Evolutionary conservation across 192 early-diverging fungal species (phyloP), one percentile per base, ranked within the genome.

Genomic region (Coemansia sp.): DNA sequence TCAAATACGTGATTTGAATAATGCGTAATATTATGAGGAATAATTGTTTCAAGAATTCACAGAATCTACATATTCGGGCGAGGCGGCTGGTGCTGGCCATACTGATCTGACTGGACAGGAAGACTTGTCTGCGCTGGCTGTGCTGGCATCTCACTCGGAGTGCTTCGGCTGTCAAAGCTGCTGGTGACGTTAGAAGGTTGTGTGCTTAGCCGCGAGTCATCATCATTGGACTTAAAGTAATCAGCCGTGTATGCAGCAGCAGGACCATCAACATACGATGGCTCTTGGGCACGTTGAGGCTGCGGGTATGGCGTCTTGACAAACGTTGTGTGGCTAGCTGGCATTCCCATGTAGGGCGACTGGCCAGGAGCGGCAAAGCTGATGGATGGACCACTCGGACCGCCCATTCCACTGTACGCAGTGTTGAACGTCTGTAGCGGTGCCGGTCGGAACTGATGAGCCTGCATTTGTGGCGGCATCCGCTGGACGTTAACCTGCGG

Each of bases 281-380:
- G 29, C 24, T 62, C 43, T 48, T 62, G 55, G 27, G 24, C 43
- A 0, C 55, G 29, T 38, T 48, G 67, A n/a, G 54, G 32, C 56
- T 55, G 60, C 12, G 71, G 71, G 43, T 73, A 73, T 2, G 71
- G 71, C 11, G 71, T 67, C 60, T 62, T 73, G 47, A 66, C 71
- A 66, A 67, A 67, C 3, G 60, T 51, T 37, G 67, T 60, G 48
- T 62, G 67, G 3, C 15, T 47, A 4, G 47, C 1, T 22, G 60
- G 21, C 48, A 29, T 59, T 9, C 65, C 65, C n/a, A 43, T 15
- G 49, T 67, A 67, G 8, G 65, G 71, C 37, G 65, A 59, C 29
- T 66, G 71, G 17, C 59, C 54, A 11, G 41, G 41, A 0, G 41
- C 4, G 32, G 56, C 39, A 52, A 73, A 73, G 24, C 61, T 63